phyloP scores from a whole-genome alignment of 768 basidiomycete species.

The Xerocomellus amylosporus region DNA sequence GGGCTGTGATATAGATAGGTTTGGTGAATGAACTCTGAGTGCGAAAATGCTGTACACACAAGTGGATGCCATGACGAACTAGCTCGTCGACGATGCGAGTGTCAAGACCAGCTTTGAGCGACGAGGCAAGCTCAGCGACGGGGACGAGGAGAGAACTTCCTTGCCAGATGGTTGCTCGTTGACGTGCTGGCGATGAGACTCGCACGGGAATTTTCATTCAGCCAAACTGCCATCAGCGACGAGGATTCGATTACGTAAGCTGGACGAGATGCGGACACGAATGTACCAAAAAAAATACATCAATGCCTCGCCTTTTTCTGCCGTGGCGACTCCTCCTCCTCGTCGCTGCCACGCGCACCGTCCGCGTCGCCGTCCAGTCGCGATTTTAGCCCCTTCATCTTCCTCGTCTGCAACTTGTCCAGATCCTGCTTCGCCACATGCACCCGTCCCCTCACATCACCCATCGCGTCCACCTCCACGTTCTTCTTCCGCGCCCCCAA shows the following conservation, averaged over 20 bases:
- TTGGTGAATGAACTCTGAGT: not conserved
- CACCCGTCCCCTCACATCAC: constrained; percentile 86
- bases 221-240: constrained; percentile 1
- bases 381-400: constrained; percentile 90
- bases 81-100: not conserved
- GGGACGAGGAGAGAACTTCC: too few relatives aligned
- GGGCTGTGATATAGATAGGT: not conserved
- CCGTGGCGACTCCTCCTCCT: constrained; percentile 19
- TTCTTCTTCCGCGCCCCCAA: constrained; percentile 94
- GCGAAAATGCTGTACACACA: constrained; percentile 5
- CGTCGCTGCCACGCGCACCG: not conserved
- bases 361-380: constrained; percentile 12
- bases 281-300: not conserved
- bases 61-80: constrained; percentile 10
- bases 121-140: not conserved
- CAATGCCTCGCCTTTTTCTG: constrained; percentile 19
- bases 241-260: constrained; percentile 21
- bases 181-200: too few relatives aligned
- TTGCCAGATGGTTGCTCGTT: too few relatives aligned
- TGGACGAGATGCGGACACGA: not conserved
- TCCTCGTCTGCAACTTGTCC: constrained; percentile 79
- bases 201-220: constrained; percentile 21
- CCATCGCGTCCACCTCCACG: constrained; percentile 96
- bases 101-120: constrained; percentile 1
- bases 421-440: constrained; percentile 91